Evolutionary conservation across 805 yeast species (phyloP), one percentile per base, ranked within the genome.

Genomic region (Hagleromyces aurorensis): DNA sequence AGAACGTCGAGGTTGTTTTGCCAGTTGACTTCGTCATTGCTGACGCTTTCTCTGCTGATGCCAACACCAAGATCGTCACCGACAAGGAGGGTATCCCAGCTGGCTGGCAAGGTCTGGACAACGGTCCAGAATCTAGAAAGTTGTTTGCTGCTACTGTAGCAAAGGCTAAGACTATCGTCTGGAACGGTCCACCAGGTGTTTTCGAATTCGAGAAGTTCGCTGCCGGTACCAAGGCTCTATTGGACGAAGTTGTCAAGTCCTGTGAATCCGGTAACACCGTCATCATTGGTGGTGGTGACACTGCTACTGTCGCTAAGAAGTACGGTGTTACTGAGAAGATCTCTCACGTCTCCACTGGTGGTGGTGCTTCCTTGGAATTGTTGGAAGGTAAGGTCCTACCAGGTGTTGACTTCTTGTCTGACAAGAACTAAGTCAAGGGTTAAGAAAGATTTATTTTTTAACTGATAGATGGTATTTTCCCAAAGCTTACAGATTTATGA

Each of bases 171-270:
- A 91, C 98, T 55, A 89, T 91, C 55, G 91, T 91, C 61, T 91
- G 98, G 98, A 91, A 91, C 72, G 98, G 98, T 63, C 98, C 98
- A 45, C 96, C 98, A 66, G 98, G 98, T 74, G 98, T 91, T 52
- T 91, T 91, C 62, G 98, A 91, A 72, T 91, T 91, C 57, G 95
- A 84, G 49, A 72, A 72, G 55, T 91, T 91, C 61, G 80, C 96
- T 49, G 65, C 65, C 38, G 97, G 97, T 67, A 89, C 97, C 59
- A 83, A 87, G 69, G 63, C 85, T 38, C 66, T 89, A 65, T 77
- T 89, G 53, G 94, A 78, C 42, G 94, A 91, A 51, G 79, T 79
- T 57, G 94, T 87, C 48, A 69, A 74, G 59, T 79, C 94, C 43
- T 84, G 86, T 53, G 77, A 73, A 62, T 72, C 75, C 38, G 96